These are phyloP conservation scores for Polytrichum formosum DNA, from an alignment of 225 moss, liverwort and hornwort species.

Conservation along the genomic window DNA sequence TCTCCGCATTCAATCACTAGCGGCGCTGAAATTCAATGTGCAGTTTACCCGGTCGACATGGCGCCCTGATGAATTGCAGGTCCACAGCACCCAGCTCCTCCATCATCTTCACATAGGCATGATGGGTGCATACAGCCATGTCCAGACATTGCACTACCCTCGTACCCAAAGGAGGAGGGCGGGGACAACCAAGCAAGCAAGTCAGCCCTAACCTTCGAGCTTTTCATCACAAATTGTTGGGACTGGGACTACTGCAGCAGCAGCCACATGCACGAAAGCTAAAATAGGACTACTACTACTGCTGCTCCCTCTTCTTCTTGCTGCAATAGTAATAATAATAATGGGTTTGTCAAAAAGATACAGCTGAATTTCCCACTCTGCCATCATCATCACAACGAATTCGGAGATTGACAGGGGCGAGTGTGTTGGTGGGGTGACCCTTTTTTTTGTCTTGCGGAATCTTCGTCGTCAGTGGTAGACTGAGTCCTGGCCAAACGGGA, in stretches of 20 bases:
- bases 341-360: constrained; percentile 13
- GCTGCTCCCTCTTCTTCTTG: not conserved
- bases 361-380: constrained; percentile 8
- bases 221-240: not conserved
- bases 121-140: constrained; percentile 1
- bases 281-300: not conserved
- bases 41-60: constrained; percentile 3
- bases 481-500: not conserved
- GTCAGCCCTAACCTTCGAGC: not conserved
- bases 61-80: constrained; percentile 9
- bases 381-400: not conserved
- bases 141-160: too few species aligned
- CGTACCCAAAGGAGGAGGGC: too few species aligned
- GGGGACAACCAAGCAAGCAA: too few species aligned
- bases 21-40: constrained; percentile 4
- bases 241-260: constrained; percentile 1
- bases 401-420: constrained; percentile 3
- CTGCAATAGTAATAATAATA: not conserved
- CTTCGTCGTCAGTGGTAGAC: constrained; percentile 10
- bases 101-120: not conserved
- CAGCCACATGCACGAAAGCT: constrained; percentile 15
- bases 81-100: constrained; percentile 8
- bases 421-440: not conserved
- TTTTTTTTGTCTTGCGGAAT: constrained; percentile 4
- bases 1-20: constrained; percentile 12